phyloP scores from a whole-genome alignment of 1,284 basidiomycete species.

The Vanrija sp. region DNA sequence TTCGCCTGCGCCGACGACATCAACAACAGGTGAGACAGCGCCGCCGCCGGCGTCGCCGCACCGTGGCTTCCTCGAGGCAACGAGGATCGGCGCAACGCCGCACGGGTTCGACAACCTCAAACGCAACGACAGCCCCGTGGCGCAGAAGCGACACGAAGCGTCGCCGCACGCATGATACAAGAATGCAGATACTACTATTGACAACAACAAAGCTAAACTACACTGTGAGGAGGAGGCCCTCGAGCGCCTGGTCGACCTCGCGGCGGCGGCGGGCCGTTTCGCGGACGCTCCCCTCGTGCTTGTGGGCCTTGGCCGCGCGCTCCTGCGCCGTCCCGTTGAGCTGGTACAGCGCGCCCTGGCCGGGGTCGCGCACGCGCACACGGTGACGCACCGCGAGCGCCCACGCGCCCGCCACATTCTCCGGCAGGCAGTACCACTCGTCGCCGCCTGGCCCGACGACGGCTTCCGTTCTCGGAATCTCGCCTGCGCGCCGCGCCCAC shows the following conservation, averaged over 20 bases:
- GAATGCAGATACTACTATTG: neutral
- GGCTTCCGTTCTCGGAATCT: slow-evolving; percentile 23
- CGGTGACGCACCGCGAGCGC: slow-evolving; percentile 33
- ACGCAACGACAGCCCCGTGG: too few species aligned
- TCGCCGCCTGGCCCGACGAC: slow-evolving; percentile 14
- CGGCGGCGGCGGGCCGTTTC: slow-evolving; percentile 4
- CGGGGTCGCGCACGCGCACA: slow-evolving; percentile 21
- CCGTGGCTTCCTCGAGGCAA: too few species aligned
- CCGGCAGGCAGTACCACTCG: slow-evolving; percentile 29
- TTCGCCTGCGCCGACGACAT: too few species aligned
- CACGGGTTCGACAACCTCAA: neutral
- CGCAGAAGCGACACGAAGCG: too few species aligned
- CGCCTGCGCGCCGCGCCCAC: slow-evolving; percentile 37
- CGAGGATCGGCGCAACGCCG: neutral
- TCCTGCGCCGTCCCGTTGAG: slow-evolving; percentile 24
- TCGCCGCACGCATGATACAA: too few species aligned
- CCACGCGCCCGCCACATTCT: slow-evolving; percentile 34
- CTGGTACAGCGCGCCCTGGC: slow-evolving; percentile 34
- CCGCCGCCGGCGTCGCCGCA: too few species aligned
- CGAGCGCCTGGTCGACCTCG: slow-evolving; percentile 23
- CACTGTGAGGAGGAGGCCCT: slow-evolving; percentile 17
- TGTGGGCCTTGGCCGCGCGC: slow-evolving; percentile 10
- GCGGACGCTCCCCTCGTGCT: slow-evolving; percentile 1
- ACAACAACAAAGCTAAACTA: neutral
- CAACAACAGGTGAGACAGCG: too few species aligned